Evolutionary conservation across 176 grass and related monocot genomes (phyloP).

Genomic region (Rhynchospora breviuscula): DNA sequence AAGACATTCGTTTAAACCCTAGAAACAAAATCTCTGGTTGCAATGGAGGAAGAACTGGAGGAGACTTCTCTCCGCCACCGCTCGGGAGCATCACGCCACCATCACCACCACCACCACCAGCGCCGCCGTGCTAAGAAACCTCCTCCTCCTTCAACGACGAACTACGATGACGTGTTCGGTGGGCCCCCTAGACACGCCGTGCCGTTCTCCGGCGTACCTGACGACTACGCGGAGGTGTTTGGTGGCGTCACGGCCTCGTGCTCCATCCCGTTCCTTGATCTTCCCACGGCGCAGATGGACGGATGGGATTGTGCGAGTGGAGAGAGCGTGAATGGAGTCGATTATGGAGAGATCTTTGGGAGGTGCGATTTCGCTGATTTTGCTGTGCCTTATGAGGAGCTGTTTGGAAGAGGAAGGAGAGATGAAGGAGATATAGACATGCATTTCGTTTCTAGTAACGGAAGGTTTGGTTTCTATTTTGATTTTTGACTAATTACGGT

Average conservation of each 20-base stretch:
- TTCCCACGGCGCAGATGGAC: conserved; percentile 24
- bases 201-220: conserved; percentile 28
- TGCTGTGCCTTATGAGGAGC: conserved; percentile 62
- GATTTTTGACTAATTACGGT: neutral
- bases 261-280: conserved; percentile 89
- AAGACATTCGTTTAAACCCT: conserved; percentile 17
- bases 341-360: conserved; percentile 79
- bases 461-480: conserved; percentile 12
- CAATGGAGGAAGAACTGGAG: conserved; percentile 47
- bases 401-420: conserved; percentile 33
- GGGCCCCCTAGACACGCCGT: conserved; percentile 48
- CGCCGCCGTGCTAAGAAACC: conserved; percentile 39
- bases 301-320: neutral
- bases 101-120: neutral
- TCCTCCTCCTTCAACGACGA: conserved; percentile 8
- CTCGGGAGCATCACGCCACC: neutral
- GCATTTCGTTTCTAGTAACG: conserved; percentile 9
- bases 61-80: conserved; percentile 17
- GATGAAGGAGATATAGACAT: conserved; percentile 40
- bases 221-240: conserved; percentile 77
- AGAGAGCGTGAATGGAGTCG: conserved; percentile 19
- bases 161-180: conserved; percentile 68
- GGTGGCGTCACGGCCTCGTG: conserved; percentile 58
- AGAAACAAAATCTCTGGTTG: neutral
- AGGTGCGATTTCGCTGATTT: conserved; percentile 53